A percentile compares a stretch with the other conserved stretches of the same genome.
Evolutionary conservation across 352 stramenopile species (phyloP).

Genomic region (Phytophthora foliorum): DNA sequence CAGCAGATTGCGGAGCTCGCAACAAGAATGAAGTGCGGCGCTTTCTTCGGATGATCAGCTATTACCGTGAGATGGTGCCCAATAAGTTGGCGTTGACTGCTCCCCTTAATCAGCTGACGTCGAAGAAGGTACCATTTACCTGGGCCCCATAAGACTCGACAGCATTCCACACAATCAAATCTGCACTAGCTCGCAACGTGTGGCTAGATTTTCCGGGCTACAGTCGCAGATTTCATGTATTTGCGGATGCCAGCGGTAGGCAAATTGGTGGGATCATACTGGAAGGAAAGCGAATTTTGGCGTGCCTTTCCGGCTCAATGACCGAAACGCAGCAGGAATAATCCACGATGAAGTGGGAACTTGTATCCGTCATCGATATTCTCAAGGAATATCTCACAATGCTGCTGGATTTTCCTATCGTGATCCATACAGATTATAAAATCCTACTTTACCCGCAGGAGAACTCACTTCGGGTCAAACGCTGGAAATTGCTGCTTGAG

Average conservation of each 20-base stretch:
- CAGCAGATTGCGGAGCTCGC: neutral
- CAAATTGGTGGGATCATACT: conserved; percentile 9
- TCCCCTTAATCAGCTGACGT: conserved; percentile 1
- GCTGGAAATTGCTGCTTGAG: conserved; percentile 1
- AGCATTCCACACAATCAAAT: no score
- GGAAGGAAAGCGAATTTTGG: conserved; percentile 8
- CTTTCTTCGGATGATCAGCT: neutral
- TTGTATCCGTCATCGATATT: neutral
- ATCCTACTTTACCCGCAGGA: neutral
- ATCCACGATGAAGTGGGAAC: conserved; percentile 10
- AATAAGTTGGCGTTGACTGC: conserved; percentile 13
- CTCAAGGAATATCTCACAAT: conserved; percentile 11
- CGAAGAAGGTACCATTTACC: conserved; percentile 17
- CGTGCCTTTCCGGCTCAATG: conserved; percentile 10
- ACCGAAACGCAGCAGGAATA: conserved; percentile 3
- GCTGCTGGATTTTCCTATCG: neutral
- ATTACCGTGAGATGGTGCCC: conserved; percentile 15
- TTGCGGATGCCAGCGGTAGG: neutral
- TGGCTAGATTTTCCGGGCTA: conserved; percentile 11
- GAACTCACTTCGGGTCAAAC: conserved; percentile 10
- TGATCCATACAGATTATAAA: conserved; percentile 7
- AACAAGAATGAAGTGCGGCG: neutral
- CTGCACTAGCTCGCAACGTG: neutral
- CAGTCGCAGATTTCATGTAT: neutral
- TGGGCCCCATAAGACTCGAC: no score